phyloP scores from a whole-genome alignment of 495 filamentous ascomycete species.

The Penicillium cataractarum region DNA sequence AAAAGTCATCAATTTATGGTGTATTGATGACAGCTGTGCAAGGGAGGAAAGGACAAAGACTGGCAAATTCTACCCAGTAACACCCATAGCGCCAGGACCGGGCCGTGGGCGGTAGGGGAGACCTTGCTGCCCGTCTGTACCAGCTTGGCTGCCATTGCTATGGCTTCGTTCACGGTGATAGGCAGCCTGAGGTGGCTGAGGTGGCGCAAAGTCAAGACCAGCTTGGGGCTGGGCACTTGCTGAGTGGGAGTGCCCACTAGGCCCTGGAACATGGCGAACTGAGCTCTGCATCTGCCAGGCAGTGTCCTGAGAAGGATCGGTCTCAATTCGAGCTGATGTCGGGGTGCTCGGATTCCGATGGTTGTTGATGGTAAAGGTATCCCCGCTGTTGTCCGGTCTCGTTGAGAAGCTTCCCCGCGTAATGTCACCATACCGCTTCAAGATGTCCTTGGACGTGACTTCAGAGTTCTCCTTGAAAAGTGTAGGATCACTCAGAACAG shows the following conservation, averaged over 20 bases:
- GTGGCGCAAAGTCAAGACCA: constrained; percentile 36
- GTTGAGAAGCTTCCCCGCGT: constrained; percentile 59
- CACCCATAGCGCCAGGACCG: constrained; percentile 49
- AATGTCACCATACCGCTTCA: constrained; percentile 84
- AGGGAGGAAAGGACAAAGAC: constrained; percentile 20
- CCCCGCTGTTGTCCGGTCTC: constrained; percentile 59
- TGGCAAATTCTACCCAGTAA: constrained; percentile 41
- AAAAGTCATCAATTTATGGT: constrained; percentile 27
- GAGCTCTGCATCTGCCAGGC: constrained; percentile 82
- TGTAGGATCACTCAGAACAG: constrained; percentile 77
- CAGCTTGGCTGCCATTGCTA: constrained; percentile 46
- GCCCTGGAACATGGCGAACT: constrained; percentile 75
- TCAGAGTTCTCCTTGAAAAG: constrained; percentile 82
- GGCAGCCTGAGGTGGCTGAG: constrained; percentile 29
- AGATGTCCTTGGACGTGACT: constrained; percentile 94
- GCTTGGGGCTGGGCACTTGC: constrained; percentile 32
- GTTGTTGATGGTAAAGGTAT: constrained; percentile 53
- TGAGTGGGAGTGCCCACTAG: constrained; percentile 46
- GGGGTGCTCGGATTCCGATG: constrained; percentile 42
- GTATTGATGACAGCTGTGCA: constrained; percentile 28
- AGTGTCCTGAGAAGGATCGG: constrained; percentile 70
- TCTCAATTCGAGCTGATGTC: constrained; percentile 68
- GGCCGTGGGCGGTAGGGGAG: constrained; percentile 47
- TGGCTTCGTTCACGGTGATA: constrained; percentile 46
- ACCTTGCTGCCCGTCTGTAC: constrained; percentile 39